A percentile compares a stretch with the other conserved stretches of the same genome.
Conservation (phyloP, 495 filamentous ascomycete species). For the Podospora appendiculata region DNA sequence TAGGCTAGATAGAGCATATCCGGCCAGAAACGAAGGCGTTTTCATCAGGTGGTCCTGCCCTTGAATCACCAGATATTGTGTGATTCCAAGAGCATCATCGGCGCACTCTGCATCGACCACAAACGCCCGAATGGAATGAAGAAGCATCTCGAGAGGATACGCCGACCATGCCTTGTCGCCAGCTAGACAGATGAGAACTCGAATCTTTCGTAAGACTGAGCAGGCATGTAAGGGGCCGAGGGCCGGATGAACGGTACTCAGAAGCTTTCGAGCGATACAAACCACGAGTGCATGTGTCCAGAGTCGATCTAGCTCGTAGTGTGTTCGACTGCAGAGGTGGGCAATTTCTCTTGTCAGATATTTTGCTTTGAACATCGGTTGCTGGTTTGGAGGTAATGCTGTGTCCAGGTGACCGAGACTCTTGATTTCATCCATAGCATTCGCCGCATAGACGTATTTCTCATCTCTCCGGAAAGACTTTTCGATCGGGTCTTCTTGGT, state of each 20-base stretch:
- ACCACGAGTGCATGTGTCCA: conserved; percentile 73
- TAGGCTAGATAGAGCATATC: conserved; percentile 66
- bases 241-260: conserved; percentile 78
- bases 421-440: conserved; percentile 60
- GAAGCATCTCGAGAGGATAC: conserved; percentile 88
- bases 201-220: conserved; percentile 76
- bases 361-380: conserved; percentile 76
- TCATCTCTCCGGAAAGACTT: conserved; percentile 61
- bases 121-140: conserved; percentile 73
- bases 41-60: conserved; percentile 58
- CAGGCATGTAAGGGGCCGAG: conserved; percentile 81
- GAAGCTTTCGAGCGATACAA: conserved; percentile 66
- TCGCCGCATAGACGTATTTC: conserved; percentile 47
- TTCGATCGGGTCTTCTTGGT: conserved; percentile 57
- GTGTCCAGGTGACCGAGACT: conserved; percentile 51
- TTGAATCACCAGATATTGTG: conserved; percentile 71
- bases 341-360: conserved; percentile 66
- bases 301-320: conserved; percentile 53
- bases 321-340: conserved; percentile 63
- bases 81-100: conserved; percentile 83
- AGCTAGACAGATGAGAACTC: conserved; percentile 72
- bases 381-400: conserved; percentile 63
- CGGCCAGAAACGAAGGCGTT: conserved; percentile 67
- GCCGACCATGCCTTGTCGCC: conserved; percentile 60
- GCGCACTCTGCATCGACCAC: conserved; percentile 76